Percentiles rank a stretch among this genome's conserved stretches.
Evolutionary conservation across 768 basidiomycete genomes (phyloP).

Genomic region (Dioszegia aurantiaca): DNA sequence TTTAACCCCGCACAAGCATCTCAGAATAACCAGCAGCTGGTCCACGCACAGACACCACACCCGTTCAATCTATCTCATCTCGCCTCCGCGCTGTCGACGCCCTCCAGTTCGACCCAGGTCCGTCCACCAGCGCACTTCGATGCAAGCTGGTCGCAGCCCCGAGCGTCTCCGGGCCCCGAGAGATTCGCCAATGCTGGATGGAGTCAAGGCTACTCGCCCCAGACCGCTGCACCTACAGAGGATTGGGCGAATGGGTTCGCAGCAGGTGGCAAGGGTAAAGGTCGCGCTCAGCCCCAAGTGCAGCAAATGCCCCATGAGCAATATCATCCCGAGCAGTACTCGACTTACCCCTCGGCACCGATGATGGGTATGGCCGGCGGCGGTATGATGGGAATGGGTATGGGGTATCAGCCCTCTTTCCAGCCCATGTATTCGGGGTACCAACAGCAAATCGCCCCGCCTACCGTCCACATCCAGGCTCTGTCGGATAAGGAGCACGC

Average conservation of each 20-base stretch:
- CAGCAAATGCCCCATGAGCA: background rate
- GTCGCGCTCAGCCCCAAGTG: slow-evolving; percentile 52
- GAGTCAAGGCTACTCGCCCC: slow-evolving; percentile 1
- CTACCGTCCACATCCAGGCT: slow-evolving; percentile 6
- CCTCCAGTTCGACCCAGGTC: slow-evolving; percentile 17
- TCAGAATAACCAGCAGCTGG: slow-evolving; percentile 3
- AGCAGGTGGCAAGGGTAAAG: slow-evolving; percentile 74
- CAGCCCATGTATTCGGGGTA: slow-evolving; percentile 24
- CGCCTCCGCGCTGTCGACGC: slow-evolving; percentile 27
- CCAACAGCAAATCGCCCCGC: background rate
- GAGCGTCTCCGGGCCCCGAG: slow-evolving; percentile 1
- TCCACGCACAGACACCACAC: slow-evolving; percentile 30
- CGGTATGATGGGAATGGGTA: slow-evolving; percentile 6
- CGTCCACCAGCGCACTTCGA: slow-evolving; percentile 28
- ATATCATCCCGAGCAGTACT: slow-evolving; percentile 3
- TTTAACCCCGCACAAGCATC: background rate
- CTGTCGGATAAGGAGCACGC: slow-evolving; percentile 25
- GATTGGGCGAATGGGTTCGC: slow-evolving; percentile 38
- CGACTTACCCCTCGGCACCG: background rate
- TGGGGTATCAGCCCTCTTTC: slow-evolving; percentile 20
- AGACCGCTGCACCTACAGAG: background rate
- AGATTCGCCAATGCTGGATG: slow-evolving; percentile 2
- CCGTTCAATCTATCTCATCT: slow-evolving; percentile 43
- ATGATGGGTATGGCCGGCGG: slow-evolving; percentile 6
- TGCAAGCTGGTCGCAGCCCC: slow-evolving; percentile 33